These are phyloP conservation scores for Knufia petricola DNA, from an alignment of 2,329 filamentous ascomycete genomes.

Conservation along the genomic window DNA sequence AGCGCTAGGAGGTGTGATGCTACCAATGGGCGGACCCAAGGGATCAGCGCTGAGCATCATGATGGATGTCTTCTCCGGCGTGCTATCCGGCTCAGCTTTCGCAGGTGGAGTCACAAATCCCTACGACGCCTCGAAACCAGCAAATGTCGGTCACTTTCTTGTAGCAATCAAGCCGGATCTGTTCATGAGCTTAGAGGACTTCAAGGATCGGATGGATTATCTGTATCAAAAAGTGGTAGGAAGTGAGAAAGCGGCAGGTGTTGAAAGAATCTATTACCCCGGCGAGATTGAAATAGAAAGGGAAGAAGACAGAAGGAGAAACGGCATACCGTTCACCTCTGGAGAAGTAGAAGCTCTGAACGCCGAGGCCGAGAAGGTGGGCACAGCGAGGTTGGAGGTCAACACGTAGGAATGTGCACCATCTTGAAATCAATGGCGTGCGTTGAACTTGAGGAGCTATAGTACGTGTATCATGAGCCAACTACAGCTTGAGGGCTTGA, in stretches of 20 bases:
- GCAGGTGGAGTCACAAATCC: constrained; percentile 67
- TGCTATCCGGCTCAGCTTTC: constrained; percentile 66
- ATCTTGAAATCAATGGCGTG: too few relatives aligned
- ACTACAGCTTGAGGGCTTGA: too few relatives aligned
- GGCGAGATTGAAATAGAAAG: constrained; percentile 48
- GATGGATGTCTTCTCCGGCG: constrained; percentile 82
- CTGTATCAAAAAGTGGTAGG: constrained; percentile 46
- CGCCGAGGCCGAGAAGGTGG: constrained; percentile 39
- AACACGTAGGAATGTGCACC: too few relatives aligned
- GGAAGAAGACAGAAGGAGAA: constrained; percentile 31
- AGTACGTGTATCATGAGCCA: too few relatives aligned
- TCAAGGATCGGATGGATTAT: constrained; percentile 51
- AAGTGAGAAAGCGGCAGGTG: constrained; percentile 43
- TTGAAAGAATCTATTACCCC: constrained; percentile 49
- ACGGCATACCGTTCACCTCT: constrained; percentile 42
- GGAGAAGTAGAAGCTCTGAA: constrained; percentile 43
- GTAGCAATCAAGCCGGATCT: constrained; percentile 63
- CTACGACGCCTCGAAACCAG: constrained; percentile 59
- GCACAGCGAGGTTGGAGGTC: constrained; percentile 15
- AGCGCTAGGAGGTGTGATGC: constrained; percentile 68
- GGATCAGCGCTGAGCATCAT: constrained; percentile 68
- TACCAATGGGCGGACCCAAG: constrained; percentile 78
- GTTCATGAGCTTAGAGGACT: constrained; percentile 62
- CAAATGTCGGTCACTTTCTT: constrained; percentile 66
- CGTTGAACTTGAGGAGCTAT: too few relatives aligned